These are phyloP conservation scores for Cladosporium sp. DNA, from an alignment of 2,329 filamentous ascomycete genomes.

Conservation along the genomic window DNA sequence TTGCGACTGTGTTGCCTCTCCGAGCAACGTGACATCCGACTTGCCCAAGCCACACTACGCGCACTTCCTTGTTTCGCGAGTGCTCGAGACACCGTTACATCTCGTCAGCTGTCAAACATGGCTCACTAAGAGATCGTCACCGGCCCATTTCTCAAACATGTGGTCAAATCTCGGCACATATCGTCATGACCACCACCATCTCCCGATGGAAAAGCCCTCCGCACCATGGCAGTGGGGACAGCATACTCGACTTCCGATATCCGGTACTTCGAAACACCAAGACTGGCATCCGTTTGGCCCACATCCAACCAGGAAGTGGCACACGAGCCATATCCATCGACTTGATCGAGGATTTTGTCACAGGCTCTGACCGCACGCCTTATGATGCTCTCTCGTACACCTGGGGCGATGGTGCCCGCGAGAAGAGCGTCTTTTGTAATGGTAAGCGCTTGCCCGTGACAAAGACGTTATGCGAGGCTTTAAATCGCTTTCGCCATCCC, in stretches of 20 bases:
- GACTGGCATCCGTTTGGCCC: slow-evolving; percentile 28
- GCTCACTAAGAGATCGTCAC: neutral
- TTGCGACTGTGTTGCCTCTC: no score
- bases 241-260: slow-evolving; percentile 21
- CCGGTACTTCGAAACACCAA: slow-evolving; percentile 20
- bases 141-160: slow-evolving; percentile 6
- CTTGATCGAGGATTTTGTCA: slow-evolving; percentile 25
- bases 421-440: slow-evolving; percentile 27
- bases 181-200: slow-evolving; percentile 9
- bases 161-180: neutral
- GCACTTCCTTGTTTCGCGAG: neutral
- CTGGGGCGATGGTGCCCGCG: slow-evolving; percentile 22
- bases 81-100: neutral
- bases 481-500: slow-evolving; percentile 25
- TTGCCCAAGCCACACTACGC: neutral
- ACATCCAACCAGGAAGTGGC: slow-evolving; percentile 23
- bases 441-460: slow-evolving; percentile 23
- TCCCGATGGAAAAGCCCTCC: slow-evolving; percentile 23
- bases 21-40: no score
- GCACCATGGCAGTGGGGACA: slow-evolving; percentile 5
- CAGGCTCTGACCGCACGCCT: slow-evolving; percentile 15
- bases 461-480: slow-evolving; percentile 24
- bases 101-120: neutral
- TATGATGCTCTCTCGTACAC: slow-evolving; percentile 31
- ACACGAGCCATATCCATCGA: slow-evolving; percentile 24